These are phyloP conservation scores for Tolypocladium capitatum DNA, from an alignment of 2,329 filamentous ascomycete species.

Conservation along the genomic window DNA sequence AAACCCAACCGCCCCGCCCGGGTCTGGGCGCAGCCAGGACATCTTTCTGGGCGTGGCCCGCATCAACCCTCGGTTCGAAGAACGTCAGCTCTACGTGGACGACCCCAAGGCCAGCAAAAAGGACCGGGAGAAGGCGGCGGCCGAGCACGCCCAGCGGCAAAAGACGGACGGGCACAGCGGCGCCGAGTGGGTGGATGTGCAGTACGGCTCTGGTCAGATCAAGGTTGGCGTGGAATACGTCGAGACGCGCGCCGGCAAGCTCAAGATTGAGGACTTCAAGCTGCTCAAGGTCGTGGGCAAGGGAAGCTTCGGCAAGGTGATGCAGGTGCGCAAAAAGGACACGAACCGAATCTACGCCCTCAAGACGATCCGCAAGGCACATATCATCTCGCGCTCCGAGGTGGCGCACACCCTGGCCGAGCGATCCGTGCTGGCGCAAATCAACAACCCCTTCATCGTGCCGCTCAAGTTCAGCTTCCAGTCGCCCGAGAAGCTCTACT, in stretches of 20 bases:
- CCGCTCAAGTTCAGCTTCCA: slow-evolving; percentile 99
- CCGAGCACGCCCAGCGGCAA: slow-evolving; percentile 46
- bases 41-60: slow-evolving; percentile 89
- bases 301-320: slow-evolving; percentile 97
- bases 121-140: slow-evolving; percentile 65
- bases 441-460: slow-evolving; percentile 99
- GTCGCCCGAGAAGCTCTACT: slow-evolving; percentile 94
- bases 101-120: slow-evolving; percentile 79
- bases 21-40: slow-evolving; percentile 81
- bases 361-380: slow-evolving; percentile 98
- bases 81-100: slow-evolving; percentile 55
- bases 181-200: slow-evolving; percentile 78
- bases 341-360: slow-evolving; percentile 95
- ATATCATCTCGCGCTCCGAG: slow-evolving; percentile 97
- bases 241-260: slow-evolving; percentile 75
- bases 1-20: slow-evolving; percentile 76
- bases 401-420: slow-evolving; percentile 94
- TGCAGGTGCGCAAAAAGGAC: slow-evolving; percentile 98
- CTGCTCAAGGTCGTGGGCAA: slow-evolving; percentile 96
- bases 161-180: slow-evolving; percentile 49
- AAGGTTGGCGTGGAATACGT: slow-evolving; percentile 92
- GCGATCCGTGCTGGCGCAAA: slow-evolving; percentile 94
- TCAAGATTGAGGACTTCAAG: slow-evolving; percentile 95
- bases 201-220: slow-evolving; percentile 79
- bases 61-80: slow-evolving; percentile 86